Evolutionary conservation across 2,329 filamentous ascomycete species (phyloP).

Genomic region (Paecilomyces sp.): DNA sequence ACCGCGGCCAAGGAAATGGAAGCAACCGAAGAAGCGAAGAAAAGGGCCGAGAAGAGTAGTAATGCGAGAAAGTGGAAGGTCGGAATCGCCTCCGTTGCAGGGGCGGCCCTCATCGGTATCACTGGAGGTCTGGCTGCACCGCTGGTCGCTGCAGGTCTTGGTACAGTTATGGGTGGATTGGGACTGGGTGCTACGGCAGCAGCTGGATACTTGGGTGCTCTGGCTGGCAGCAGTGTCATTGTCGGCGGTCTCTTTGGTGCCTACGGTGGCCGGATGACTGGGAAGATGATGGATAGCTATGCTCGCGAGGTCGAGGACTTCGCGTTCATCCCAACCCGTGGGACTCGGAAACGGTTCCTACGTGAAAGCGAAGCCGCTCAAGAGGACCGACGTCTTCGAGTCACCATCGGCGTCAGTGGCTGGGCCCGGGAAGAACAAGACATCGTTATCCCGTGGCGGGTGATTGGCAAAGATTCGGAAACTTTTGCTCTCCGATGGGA

Average conservation of each 20-base stretch:
- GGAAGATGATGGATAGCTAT: constrained; percentile 83
- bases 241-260: constrained; percentile 86
- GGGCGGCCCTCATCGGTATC: constrained; percentile 76
- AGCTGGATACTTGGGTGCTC: constrained; percentile 68
- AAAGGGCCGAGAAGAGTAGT: constrained; percentile 61
- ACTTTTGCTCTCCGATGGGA: constrained; percentile 83
- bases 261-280: constrained; percentile 77
- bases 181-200: constrained; percentile 68
- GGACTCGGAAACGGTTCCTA: constrained; percentile 40
- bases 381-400: constrained; percentile 61
- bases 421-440: constrained; percentile 70
- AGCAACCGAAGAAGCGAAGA: constrained; percentile 68
- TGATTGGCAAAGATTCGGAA: constrained; percentile 65
- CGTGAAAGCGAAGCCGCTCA: constrained; percentile 32
- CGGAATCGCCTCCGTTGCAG: constrained; percentile 78
- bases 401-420: constrained; percentile 77
- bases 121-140: constrained; percentile 74
- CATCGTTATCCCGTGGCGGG: constrained; percentile 69
- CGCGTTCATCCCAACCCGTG: constrained; percentile 68
- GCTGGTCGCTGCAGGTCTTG: constrained; percentile 70
- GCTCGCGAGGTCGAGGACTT: constrained; percentile 83
- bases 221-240: constrained; percentile 71
- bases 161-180: constrained; percentile 67
- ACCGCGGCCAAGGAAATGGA: constrained; percentile 70
- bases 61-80: constrained; percentile 69